Percentiles rank a stretch among this genome's conserved stretches.
Evolutionary conservation across 2,329 filamentous ascomycete genomes (phyloP).

Genomic region (Trichoderma sp.): DNA sequence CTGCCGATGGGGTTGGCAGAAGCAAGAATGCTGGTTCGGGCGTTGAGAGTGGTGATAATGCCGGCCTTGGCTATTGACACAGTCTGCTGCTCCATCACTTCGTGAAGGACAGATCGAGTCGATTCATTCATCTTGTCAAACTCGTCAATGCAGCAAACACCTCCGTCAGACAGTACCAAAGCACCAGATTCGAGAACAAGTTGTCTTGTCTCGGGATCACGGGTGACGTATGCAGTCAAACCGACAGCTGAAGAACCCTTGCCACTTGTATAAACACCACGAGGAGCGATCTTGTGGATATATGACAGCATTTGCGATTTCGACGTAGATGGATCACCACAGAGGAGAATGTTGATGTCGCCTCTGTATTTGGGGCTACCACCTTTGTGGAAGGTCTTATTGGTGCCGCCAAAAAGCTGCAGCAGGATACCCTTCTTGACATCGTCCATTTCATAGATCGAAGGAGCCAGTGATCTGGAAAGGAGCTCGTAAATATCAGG

Average conservation of each 20-base stretch:
- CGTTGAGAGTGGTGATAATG: slow-evolving; percentile 95
- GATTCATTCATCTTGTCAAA: slow-evolving; percentile 84
- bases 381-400: slow-evolving; percentile 96
- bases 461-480: slow-evolving; percentile 85
- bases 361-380: slow-evolving; percentile 94
- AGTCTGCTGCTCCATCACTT: slow-evolving; percentile 87
- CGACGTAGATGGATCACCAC: slow-evolving; percentile 92
- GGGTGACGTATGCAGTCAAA: slow-evolving; percentile 77
- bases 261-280: slow-evolving; percentile 77
- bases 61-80: slow-evolving; percentile 86
- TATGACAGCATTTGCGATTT: slow-evolving; percentile 95
- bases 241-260: slow-evolving; percentile 79
- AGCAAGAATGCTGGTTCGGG: slow-evolving; percentile 89
- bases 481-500: slow-evolving; percentile 92
- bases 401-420: slow-evolving; percentile 94
- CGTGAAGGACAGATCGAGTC: slow-evolving; percentile 77
- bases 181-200: slow-evolving; percentile 79
- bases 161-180: slow-evolving; percentile 74
- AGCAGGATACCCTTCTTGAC: slow-evolving; percentile 98
- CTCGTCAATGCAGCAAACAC: slow-evolving; percentile 82
- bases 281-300: slow-evolving; percentile 94
- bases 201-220: slow-evolving; percentile 76
- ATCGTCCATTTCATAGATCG: slow-evolving; percentile 96
- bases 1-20: slow-evolving; percentile 98
- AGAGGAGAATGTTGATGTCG: slow-evolving; percentile 95